Conservation (phyloP, 1,139 yeast genomes). For the Geotrichum cucujoidarum region DNA sequence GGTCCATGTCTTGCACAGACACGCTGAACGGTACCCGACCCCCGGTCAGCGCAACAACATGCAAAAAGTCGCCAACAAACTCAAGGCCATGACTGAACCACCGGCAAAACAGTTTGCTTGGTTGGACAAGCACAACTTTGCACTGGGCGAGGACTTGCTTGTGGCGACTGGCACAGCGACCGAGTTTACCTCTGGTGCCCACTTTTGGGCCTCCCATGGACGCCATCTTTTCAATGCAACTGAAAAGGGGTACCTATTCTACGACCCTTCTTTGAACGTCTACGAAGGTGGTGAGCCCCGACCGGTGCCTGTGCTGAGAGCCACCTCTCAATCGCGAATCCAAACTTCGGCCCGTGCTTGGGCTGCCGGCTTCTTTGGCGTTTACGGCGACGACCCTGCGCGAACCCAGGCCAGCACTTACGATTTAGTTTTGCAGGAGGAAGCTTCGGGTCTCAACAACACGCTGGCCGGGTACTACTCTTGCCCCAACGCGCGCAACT, state of each 20-base stretch:
- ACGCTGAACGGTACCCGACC: conserved; percentile 42
- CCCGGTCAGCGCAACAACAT: conserved; percentile 28
- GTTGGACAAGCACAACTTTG: conserved; percentile 36
- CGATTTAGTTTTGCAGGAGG: conserved; percentile 35
- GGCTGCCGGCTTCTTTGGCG: conserved; percentile 45
- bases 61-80: conserved; percentile 31
- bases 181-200: conserved; percentile 38
- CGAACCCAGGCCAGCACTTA: conserved; percentile 27
- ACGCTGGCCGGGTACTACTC: conserved; percentile 41
- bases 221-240: conserved; percentile 36
- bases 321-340: conserved; percentile 41
- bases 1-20: conserved; percentile 42
- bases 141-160: conserved; percentile 35
- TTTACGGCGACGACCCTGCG: conserved; percentile 33
- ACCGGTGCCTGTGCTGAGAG: conserved; percentile 35
- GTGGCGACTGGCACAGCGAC: conserved; percentile 40
- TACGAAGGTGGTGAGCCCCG: conserved; percentile 36
- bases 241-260: conserved; percentile 24
- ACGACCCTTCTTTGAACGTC: conserved; percentile 30
- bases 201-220: conserved; percentile 43
- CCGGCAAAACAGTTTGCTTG: conserved; percentile 26
- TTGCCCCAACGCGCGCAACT: conserved; percentile 38
- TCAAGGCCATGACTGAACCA: conserved; percentile 21
- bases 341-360: conserved; percentile 41
- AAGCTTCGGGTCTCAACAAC: conserved; percentile 37